Conservation (phyloP, 768 basidiomycete genomes). For the Guyanaporus albipodus region DNA sequence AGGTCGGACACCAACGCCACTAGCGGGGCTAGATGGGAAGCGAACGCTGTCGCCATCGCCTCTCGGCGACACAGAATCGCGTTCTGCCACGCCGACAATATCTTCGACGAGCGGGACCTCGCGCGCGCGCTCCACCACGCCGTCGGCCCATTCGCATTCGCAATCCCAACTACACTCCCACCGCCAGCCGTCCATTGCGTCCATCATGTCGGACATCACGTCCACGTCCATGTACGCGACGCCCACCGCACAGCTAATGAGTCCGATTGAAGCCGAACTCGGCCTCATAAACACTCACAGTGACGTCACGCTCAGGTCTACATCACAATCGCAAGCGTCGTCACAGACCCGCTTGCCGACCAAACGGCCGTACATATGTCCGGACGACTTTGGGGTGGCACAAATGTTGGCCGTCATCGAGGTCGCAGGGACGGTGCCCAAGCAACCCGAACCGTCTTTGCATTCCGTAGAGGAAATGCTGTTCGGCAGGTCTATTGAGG, state of each 20-base stretch:
- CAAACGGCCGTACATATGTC: constrained; percentile 51
- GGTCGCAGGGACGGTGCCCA: constrained; percentile 44
- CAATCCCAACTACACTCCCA: constrained; percentile 23
- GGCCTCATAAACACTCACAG: not conserved
- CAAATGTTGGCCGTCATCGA: constrained; percentile 90
- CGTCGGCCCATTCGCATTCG: constrained; percentile 28
- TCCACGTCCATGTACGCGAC: constrained; percentile 46
- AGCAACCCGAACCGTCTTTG: constrained; percentile 35
- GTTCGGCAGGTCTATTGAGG: constrained; percentile 62
- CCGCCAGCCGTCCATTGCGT: constrained; percentile 70
- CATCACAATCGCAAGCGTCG: not conserved
- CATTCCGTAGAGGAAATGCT: constrained; percentile 70
- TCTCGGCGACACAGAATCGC: constrained; percentile 19
- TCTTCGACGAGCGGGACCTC: constrained; percentile 3
- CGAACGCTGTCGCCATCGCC: constrained; percentile 21
- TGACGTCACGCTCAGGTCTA: constrained; percentile 28
- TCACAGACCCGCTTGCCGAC: constrained; percentile 12
- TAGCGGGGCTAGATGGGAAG: constrained; percentile 13
- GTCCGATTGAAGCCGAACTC: constrained; percentile 20
- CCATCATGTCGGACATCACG: constrained; percentile 60
- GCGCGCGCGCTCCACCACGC: constrained; percentile 26
- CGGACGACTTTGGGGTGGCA: constrained; percentile 81
- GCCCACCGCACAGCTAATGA: constrained; percentile 30
- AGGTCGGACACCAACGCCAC: constrained; percentile 31
- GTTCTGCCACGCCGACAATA: constrained; percentile 27